These are phyloP conservation scores for Neurospora hispaniola DNA, from an alignment of 495 filamentous ascomycete species.

Conservation along the genomic window DNA sequence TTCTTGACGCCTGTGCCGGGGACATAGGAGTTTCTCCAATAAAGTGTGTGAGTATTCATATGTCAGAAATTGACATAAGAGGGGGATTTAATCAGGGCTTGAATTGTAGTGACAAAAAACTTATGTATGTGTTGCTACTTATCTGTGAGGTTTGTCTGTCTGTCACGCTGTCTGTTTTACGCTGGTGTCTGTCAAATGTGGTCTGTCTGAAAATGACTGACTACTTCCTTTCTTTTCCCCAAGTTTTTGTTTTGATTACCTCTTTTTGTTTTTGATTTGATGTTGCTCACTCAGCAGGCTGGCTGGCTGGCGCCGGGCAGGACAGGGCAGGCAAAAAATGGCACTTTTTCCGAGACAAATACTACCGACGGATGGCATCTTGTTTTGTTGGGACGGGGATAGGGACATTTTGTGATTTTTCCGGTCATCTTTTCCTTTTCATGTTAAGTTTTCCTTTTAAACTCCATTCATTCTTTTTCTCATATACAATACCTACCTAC, in stretches of 20 bases:
- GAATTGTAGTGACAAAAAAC: neutral
- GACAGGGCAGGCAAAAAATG: neutral
- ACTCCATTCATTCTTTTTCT: neutral
- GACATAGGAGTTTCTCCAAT: conserved; percentile 26
- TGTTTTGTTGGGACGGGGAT: neutral
- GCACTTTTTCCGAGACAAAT: neutral
- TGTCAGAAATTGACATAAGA: neutral
- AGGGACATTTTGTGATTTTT: no score
- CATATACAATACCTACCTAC: neutral
- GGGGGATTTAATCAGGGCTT: neutral
- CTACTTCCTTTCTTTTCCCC: neutral
- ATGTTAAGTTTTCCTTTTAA: neutral
- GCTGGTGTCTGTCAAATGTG: neutral
- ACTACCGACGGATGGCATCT: neutral
- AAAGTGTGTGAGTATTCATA: neutral
- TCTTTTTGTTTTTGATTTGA: neutral
- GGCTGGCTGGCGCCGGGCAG: neutral
- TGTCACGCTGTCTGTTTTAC: neutral
- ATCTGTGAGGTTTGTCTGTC: neutral
- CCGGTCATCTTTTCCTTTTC: neutral
- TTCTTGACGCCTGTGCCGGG: conserved; percentile 52
- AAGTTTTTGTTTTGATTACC: neutral
- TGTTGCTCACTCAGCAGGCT: neutral
- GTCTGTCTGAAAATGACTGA: neutral
- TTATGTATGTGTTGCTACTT: neutral